A percentile compares a stretch with the other conserved stretches of the same genome.
Evolutionary conservation across 441 rosid species (phyloP).

Genomic region (Mallotus japonicus): DNA sequence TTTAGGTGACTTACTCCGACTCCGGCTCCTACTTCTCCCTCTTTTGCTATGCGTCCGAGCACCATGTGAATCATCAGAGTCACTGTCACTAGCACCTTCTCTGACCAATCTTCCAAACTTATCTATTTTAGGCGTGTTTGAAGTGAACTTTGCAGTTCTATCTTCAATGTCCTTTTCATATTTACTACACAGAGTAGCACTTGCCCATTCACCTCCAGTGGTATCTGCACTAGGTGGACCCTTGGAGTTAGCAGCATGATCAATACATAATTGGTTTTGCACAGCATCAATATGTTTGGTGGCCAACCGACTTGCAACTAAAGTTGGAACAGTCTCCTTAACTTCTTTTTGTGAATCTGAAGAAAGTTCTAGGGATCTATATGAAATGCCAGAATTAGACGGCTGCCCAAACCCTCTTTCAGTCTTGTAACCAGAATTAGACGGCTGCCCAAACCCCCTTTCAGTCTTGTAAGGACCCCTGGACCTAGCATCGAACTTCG

Average conservation of each 20-base stretch:
- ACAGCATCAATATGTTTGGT: constrained; percentile 22
- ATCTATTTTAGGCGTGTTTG: constrained; percentile 43
- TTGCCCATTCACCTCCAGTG: constrained; percentile 21
- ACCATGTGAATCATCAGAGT: constrained; percentile 46
- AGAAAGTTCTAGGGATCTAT: constrained; percentile 12
- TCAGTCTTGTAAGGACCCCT: constrained; percentile 20
- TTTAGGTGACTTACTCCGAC: constrained; percentile 34
- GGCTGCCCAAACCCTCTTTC: constrained; percentile 22
- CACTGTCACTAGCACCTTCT: constrained; percentile 59
- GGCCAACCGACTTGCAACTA: constrained; percentile 21
- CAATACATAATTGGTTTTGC: constrained; percentile 18
- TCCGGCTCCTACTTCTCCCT: constrained; percentile 37
- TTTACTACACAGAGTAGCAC: constrained; percentile 22
- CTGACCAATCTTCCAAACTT: constrained; percentile 57
- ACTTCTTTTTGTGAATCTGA: constrained; percentile 20
- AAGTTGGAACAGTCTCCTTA: constrained; percentile 21
- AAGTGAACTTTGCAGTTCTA: constrained; percentile 25
- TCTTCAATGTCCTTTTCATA: constrained; percentile 30
- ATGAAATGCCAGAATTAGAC: constrained; percentile 20
- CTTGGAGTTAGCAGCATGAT: constrained; percentile 26
- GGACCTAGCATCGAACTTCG: constrained; percentile 20
- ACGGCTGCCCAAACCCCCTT: constrained; percentile 17
- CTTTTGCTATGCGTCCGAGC: constrained; percentile 33
- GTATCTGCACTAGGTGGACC: constrained; percentile 23
- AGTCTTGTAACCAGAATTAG: constrained; percentile 24